Percentiles rank a stretch among this genome's conserved stretches.
Evolutionary conservation across 805 yeast species (phyloP).

Genomic region (Kodamaea kakaduensis): DNA sequence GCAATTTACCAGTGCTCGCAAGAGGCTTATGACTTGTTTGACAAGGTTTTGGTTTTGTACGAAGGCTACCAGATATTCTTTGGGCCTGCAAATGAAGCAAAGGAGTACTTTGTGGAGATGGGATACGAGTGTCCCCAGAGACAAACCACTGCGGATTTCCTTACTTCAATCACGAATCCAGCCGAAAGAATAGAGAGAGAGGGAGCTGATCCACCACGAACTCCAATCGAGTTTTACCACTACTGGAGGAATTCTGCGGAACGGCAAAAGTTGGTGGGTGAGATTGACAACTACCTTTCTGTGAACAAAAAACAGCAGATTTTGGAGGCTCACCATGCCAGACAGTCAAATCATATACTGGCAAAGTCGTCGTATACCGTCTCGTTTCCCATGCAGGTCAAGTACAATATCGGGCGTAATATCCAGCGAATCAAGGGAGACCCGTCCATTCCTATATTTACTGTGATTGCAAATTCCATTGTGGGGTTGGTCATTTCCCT

Average conservation of each 20-base stretch:
- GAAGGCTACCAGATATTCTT: slow-evolving; percentile 47
- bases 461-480: slow-evolving; percentile 48
- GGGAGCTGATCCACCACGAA: slow-evolving; percentile 55
- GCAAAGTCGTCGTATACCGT: slow-evolving; percentile 35
- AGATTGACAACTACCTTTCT: slow-evolving; percentile 40
- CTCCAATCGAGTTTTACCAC: slow-evolving; percentile 55
- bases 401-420: slow-evolving; percentile 51
- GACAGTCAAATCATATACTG: slow-evolving; percentile 38
- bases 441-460: slow-evolving; percentile 49
- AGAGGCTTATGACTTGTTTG: slow-evolving; percentile 46
- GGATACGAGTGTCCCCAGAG: slow-evolving; percentile 60
- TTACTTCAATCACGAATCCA: slow-evolving; percentile 66
- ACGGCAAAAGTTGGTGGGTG: slow-evolving; percentile 34
- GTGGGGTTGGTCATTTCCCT: slow-evolving; percentile 62
- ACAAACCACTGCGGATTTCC: slow-evolving; percentile 65
- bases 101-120: slow-evolving; percentile 52
- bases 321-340: slow-evolving; percentile 26
- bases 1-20: slow-evolving; percentile 29
- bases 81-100: slow-evolving; percentile 41
- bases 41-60: slow-evolving; percentile 43
- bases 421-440: slow-evolving; percentile 53
- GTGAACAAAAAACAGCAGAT: slow-evolving; percentile 14
- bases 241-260: slow-evolving; percentile 58
- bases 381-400: slow-evolving; percentile 26
- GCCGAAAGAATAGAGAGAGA: slow-evolving; percentile 48